These are phyloP conservation scores for Fusarium pseudonygamai DNA, from an alignment of 2,329 filamentous ascomycete genomes.

Conservation along the genomic window DNA sequence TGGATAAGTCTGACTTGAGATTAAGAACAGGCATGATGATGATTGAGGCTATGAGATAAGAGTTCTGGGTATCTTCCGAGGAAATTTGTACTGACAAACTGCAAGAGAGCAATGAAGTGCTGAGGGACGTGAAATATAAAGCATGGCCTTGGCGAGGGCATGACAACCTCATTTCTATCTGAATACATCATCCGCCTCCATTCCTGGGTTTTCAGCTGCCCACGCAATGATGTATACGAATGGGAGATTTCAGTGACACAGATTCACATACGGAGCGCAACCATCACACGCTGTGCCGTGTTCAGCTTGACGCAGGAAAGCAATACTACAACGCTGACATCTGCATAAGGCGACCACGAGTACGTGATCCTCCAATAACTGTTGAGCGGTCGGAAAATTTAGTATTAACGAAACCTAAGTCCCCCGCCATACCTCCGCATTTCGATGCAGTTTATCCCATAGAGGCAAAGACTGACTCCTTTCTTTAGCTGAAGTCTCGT, in stretches of 20 bases:
- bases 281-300: not conserved
- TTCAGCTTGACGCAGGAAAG: not conserved
- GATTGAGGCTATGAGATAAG: too few species aligned
- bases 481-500: not conserved
- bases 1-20: not conserved
- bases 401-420: not conserved
- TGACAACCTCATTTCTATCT: accelerated
- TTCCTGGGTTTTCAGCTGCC: not conserved
- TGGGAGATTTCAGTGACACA: not conserved
- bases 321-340: not conserved
- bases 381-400: not conserved
- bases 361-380: not conserved
- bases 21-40: not conserved
- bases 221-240: not conserved
- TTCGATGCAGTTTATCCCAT: not conserved
- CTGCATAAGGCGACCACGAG: not conserved
- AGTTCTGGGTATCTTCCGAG: too few species aligned
- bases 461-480: not conserved
- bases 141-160: accelerated
- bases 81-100: accelerated
- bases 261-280: not conserved
- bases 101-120: accelerated
- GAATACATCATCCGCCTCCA: not conserved
- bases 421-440: not conserved
- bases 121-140: not conserved